Base-by-base conservation (phyloP, 768 basidiomycete species). In the Cystofilobasidium bisporidii region DNA sequence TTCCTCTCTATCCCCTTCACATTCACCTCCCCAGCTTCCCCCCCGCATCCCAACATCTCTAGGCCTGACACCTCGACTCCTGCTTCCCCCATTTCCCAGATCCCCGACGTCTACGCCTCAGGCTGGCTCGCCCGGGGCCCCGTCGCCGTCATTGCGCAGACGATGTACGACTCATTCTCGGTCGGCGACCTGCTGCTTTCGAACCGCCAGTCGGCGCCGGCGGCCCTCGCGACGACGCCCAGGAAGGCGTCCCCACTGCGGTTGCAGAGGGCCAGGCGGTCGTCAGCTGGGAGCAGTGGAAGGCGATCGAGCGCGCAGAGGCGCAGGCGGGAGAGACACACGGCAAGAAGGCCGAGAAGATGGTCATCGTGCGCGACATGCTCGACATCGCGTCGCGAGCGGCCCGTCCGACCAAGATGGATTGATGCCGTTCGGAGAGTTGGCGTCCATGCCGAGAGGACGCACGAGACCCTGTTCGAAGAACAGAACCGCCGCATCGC, bases 81-180 rank as follows among this genome's bases (percentile, higher is more conserved):
- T 20, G 12, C 1, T 50, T 20, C n/a, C 50, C 48, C 32, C 41
- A 30, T 22, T 40, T 28, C 24, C 22, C 72, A 78, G 76, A 65
- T 80, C 9, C 73, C 77, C 5, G 84, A 83, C 67, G 80, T 93
- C n/a, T 99, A 96, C 74, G 87, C 90, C 1, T 86, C 89, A 1
- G 94, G 94, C 14, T 99, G 96, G 96, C 87, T 90, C 2, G 87
- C 90, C 2, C 85, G 83, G 3, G 94, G 94, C 41, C 92, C 96
- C 0, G 86, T 84, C 62, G 93, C 93, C 14, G 92, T 98, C 17
- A 81, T 98, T 55, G 92, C 91, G 1, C 81, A 86, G 3, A 96
- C 96, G 40, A 91, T 99, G 91, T 84, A 90, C 77, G 83, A 96
- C 74, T 89, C 93, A 26, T 91, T 91, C 74, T 81, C 82, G 3